Percentiles rank a stretch among this genome's conserved stretches.
Conservation (phyloP, 2,329 filamentous ascomycete species). For the Cordyceps fumosorosea region DNA sequence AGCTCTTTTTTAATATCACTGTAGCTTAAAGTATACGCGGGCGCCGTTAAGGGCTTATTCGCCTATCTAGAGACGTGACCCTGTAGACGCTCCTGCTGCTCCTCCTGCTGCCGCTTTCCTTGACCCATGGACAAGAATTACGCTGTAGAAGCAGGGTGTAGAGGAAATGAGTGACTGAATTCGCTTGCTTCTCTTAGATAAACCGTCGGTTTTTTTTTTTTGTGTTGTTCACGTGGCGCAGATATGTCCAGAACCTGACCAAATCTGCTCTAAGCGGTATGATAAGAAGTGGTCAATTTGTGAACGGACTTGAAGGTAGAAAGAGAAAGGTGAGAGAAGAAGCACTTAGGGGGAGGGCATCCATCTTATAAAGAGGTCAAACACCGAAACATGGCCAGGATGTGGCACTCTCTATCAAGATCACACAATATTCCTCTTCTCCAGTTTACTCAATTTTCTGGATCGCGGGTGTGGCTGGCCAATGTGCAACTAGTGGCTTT, state of each 20-base stretch:
- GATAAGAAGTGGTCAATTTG: too few species aligned
- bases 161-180: neutral
- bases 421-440: too few species aligned
- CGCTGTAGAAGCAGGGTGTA: neutral
- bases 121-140: slow-evolving; percentile 20
- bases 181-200: neutral
- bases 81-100: slow-evolving; percentile 8
- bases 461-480: too few species aligned
- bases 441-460: too few species aligned
- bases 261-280: too few species aligned
- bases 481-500: too few species aligned
- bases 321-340: neutral
- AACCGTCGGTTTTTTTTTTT: neutral
- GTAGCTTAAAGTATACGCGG: slow-evolving; percentile 56
- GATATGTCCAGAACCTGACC: neutral
- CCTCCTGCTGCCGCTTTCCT: slow-evolving; percentile 17
- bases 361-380: neutral
- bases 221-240: neutral
- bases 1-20: slow-evolving; percentile 49
- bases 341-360: neutral
- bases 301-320: neutral
- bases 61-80: slow-evolving; percentile 29
- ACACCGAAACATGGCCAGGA: neutral
- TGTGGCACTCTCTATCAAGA: neutral
- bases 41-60: slow-evolving; percentile 47